Percentiles rank a stretch among this genome's conserved stretches.
Conservation (phyloP, 1,139 yeast species). For the Yamadazyma songkhlaensis region DNA sequence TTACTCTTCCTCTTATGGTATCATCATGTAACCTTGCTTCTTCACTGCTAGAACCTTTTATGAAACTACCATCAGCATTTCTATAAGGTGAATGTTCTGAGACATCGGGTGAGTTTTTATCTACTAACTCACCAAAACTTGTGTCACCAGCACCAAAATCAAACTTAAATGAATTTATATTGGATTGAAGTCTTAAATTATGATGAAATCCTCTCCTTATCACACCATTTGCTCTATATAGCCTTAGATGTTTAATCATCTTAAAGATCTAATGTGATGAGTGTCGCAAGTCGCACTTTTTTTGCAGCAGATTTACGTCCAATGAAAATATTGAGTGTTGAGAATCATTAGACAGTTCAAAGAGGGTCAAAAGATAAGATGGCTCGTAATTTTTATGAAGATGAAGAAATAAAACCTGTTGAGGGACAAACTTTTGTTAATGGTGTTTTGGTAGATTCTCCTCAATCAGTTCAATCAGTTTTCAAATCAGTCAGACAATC, state of each 20-base stretch:
- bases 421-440: constrained; percentile 47
- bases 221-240: neutral
- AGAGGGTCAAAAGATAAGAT: neutral
- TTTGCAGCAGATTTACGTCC: constrained; percentile 2
- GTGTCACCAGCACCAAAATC: neutral
- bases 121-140: constrained; percentile 1
- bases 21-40: constrained; percentile 54
- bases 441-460: constrained; percentile 58
- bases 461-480: constrained; percentile 44
- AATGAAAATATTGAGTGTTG: neutral
- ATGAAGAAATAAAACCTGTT: constrained; percentile 27
- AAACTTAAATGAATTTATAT: neutral
- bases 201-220: neutral
- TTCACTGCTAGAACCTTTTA: constrained; percentile 43
- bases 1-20: constrained; percentile 48
- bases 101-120: neutral
- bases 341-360: too few species aligned
- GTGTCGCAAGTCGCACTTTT: constrained; percentile 1
- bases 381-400: constrained; percentile 55
- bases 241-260: neutral
- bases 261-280: neutral
- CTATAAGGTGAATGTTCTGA: constrained; percentile 26
- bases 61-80: constrained; percentile 36
- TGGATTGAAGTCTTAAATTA: neutral
- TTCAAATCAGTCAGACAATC: constrained; percentile 47